Evolutionary conservation across 768 basidiomycete species (phyloP), one percentile per base, ranked within the genome.

Genomic region (Suillus brevipes): DNA sequence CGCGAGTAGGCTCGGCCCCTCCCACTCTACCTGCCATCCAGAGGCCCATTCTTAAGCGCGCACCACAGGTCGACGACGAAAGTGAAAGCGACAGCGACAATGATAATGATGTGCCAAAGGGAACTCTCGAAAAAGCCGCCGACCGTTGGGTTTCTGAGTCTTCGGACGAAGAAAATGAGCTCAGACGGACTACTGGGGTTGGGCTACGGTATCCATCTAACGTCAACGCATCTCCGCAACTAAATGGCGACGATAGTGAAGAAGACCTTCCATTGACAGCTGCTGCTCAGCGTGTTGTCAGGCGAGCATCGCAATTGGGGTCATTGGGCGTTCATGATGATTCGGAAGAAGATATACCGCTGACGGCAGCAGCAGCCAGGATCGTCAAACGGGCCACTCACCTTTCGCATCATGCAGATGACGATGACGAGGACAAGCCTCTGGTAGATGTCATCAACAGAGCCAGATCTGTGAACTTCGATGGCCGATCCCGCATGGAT

Each of bases 261-360:
- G 92, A 94, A 68, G 92, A 95, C 77, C 68, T 93, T 50, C 94
- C 94, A 3, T 80, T 95, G 10, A 85, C 87, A 31, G 85, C 84
- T 3, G 85, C 89, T 9, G 78, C 87, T n/a, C 79, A 81, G 62
- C 84, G 85, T 42, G 86, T 82, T n/a, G 77, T 77, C 25, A 82
- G 82, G 65, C 84, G 87, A 56, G 79, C 75, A 31, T 78, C 76
- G 12, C 69, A 77, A 42, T 64, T 70, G 42, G 47, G 65, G 55
- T 61, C 36, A 37, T 66, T 60, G 38, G 60, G 18, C 49, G 70
- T 66, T 20, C 82, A 82, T 55, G 83, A 83, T 9, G 87, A 87
- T 66, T 88, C 88, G 65, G 89, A 90, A 65, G 89, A 91, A 66
- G 90, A 92, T 74, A 64, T 90, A 20, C 91, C 91, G 2, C 80